Evolutionary conservation across 176 grass and related monocot species (phyloP), one percentile per base, ranked within the genome.

Genomic region (barley (Hordeum vulgare)): DNA sequence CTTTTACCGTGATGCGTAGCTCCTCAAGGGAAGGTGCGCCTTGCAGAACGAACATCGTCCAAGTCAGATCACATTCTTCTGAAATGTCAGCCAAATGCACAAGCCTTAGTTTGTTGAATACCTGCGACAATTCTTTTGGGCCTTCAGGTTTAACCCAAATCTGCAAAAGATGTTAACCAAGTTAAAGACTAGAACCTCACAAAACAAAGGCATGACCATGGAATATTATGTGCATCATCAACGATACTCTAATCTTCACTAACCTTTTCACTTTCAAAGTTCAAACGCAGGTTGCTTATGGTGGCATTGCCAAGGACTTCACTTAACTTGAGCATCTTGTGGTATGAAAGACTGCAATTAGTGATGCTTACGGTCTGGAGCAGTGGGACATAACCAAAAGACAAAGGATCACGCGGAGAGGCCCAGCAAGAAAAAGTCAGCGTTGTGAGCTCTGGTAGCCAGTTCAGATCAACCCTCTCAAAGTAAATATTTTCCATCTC

Each of bases 261-360:
- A 40, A 69, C 35, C 35, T 39, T 69, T 69, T 69, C 66, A 0
- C 17, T 39, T 69, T 69, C 34, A 39, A 69, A 69, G 34, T 5
- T 5, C 34, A 69, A 5, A 69, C 21, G 34, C 20, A 69, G 66
- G 20, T 69, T 5, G 9, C 35, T 69, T 23, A 65, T 17, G 14
- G 27, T 18, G 14, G 62, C 26, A 7, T 64, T 21, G 65, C 65
- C 65, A 39, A 67, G 65, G 1, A 67, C 2, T 26, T 72, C 11
- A 72, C 69, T 72, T 26, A 72, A 28, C 78, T 66, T 66, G 42
- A 80, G 61, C 61, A 80, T 37, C 64, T 44, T 21, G 28, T 63
- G 27, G 28, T 42, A 24, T 66, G 64, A 53, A 63, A 67, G 64
- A 67, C 33, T 18, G 0, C 18, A 5, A n/a, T n/a, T 67, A 2